Conservation (phyloP, 2,329 filamentous ascomycete species). For the Cryphonectria naterciae region DNA sequence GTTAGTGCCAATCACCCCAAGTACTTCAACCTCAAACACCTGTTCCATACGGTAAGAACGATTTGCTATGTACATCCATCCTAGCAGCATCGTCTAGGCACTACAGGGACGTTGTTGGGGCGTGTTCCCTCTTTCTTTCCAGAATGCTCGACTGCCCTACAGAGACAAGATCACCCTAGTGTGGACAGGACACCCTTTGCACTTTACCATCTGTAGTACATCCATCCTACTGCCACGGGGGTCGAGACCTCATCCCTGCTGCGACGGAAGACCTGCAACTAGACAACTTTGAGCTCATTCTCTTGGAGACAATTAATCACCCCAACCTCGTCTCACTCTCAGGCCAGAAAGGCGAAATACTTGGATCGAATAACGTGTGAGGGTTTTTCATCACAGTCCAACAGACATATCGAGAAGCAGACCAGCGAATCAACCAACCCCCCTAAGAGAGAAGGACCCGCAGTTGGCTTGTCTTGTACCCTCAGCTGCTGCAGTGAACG, state of each 20-base stretch:
- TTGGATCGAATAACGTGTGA: background rate
- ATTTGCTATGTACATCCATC: background rate
- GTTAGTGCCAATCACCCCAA: background rate
- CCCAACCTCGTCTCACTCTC: background rate
- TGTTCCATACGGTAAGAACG: background rate
- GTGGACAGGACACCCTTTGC: background rate
- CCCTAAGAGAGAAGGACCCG: background rate
- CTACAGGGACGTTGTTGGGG: too few relatives aligned
- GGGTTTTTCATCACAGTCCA: background rate
- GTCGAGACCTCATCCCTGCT: background rate
- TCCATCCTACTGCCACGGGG: background rate
- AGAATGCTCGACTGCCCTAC: background rate
- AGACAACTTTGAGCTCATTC: background rate
- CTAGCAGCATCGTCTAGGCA: too few relatives aligned
- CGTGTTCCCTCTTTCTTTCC: background rate
- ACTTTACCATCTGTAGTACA: background rate
- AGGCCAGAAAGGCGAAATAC: background rate
- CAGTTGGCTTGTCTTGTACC: background rate
- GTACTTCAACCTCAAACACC: slow-evolving; percentile 3
- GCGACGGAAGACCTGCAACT: background rate
- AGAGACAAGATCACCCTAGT: background rate
- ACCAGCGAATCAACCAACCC: background rate
- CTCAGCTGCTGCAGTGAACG: background rate
- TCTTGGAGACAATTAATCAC: background rate
- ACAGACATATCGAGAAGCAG: background rate